phyloP scores from a whole-genome alignment of 1,139 yeast genomes.

The Kodamaea ohmeri region DNA sequence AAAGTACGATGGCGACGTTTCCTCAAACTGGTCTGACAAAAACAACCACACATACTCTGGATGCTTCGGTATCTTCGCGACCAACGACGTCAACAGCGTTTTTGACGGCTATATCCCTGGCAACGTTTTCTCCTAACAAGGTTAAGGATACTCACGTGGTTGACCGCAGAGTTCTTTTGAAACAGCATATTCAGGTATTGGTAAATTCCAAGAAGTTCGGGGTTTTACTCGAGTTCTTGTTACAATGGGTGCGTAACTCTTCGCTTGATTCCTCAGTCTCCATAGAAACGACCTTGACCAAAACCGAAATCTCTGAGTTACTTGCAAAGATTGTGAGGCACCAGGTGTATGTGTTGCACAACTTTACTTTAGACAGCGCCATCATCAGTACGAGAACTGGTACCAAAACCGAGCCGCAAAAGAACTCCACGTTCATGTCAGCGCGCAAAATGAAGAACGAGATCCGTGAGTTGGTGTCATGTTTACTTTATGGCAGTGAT shows the following conservation, averaged over 20 bases:
- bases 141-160: neutral
- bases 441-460: constrained; percentile 17
- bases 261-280: constrained; percentile 9
- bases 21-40: neutral
- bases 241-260: constrained; percentile 17
- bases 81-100: constrained; percentile 12
- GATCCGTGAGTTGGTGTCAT: constrained; percentile 30
- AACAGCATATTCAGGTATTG: constrained; percentile 18
- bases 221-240: constrained; percentile 22
- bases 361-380: constrained; percentile 12
- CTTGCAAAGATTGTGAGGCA: constrained; percentile 24
- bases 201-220: constrained; percentile 20
- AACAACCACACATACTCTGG: neutral
- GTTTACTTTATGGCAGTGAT: constrained; percentile 23
- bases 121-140: constrained; percentile 9
- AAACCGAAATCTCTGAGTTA: constrained; percentile 26
- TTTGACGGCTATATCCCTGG: constrained; percentile 10
- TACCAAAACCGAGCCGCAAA: constrained; percentile 10
- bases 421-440: constrained; percentile 12
- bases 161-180: constrained; percentile 10
- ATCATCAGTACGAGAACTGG: constrained; percentile 12
- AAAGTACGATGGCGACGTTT: constrained; percentile 1
- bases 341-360: constrained; percentile 18
- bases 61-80: constrained; percentile 3
- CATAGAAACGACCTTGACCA: constrained; percentile 17